Evolutionary conservation across 2,329 filamentous ascomycete genomes (phyloP).

Genomic region (Orbilia quercus): DNA sequence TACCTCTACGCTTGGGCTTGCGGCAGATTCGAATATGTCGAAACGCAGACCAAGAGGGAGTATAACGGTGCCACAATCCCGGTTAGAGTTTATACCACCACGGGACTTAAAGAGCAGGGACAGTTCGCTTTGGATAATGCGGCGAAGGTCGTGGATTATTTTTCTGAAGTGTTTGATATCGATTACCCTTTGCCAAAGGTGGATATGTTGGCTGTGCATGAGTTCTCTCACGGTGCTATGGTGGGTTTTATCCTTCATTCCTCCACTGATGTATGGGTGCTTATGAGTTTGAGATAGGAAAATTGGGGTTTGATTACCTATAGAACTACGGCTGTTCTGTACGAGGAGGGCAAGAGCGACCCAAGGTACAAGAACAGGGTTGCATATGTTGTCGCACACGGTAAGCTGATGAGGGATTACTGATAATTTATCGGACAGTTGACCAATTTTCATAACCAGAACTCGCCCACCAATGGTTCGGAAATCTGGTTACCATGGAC

Average conservation of each 20-base stretch:
- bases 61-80: constrained; percentile 93
- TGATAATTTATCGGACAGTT: constrained; percentile 23
- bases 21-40: constrained; percentile 96
- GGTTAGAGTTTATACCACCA: constrained; percentile 94
- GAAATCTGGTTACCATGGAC: constrained; percentile 94
- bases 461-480: constrained; percentile 95
- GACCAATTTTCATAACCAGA: constrained; percentile 66
- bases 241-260: constrained; percentile 12
- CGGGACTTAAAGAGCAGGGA: constrained; percentile 92
- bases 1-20: constrained; percentile 91
- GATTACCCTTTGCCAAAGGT: constrained; percentile 94
- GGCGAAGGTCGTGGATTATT: constrained; percentile 93
- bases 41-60: constrained; percentile 86
- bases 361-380: constrained; percentile 91
- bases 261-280: neutral
- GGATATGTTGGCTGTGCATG: constrained; percentile 88
- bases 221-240: constrained; percentile 71
- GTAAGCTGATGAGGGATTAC: constrained; percentile 60
- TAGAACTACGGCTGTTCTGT: constrained; percentile 93
- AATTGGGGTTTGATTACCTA: constrained; percentile 98
- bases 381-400: constrained; percentile 96
- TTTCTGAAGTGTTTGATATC: constrained; percentile 90
- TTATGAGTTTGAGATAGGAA: constrained; percentile 77
- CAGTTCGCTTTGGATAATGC: constrained; percentile 89
- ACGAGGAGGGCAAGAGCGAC: constrained; percentile 91